Conservation (phyloP, 768 basidiomycete species). For the Pulveroboletus ravenelii region DNA sequence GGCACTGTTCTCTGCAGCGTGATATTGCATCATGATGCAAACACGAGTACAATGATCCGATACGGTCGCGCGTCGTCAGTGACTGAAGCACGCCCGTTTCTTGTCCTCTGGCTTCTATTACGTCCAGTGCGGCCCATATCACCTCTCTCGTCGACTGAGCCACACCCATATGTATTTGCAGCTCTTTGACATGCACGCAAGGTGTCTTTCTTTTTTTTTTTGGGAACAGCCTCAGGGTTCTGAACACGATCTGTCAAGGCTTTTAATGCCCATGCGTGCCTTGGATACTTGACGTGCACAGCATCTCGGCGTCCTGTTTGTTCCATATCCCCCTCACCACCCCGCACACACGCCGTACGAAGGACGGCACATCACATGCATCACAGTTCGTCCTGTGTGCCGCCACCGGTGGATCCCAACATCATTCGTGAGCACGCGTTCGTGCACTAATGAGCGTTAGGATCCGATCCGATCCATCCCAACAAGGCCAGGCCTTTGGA, state of each 20-base stretch:
- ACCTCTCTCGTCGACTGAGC: not conserved
- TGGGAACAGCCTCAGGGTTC: not conserved
- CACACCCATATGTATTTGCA: not conserved
- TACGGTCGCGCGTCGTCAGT: not conserved
- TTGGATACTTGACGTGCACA: not conserved
- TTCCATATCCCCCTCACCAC: not conserved
- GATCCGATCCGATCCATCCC: not conserved
- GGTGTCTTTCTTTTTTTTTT: too few relatives aligned
- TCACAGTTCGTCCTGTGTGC: not conserved
- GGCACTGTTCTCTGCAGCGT: too few relatives aligned
- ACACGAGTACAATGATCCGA: not conserved
- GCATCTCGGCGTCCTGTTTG: not conserved
- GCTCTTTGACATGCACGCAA: not conserved
- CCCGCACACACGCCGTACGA: not conserved
- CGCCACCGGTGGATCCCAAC: not conserved
- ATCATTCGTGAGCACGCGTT: not conserved
- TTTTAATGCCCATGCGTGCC: not conserved
- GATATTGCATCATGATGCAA: not conserved
- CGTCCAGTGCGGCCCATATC: not conserved
- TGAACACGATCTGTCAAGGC: not conserved
- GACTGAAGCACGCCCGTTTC: too few relatives aligned
- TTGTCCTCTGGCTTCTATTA: not conserved
- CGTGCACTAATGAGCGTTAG: not conserved
- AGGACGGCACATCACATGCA: too few relatives aligned
- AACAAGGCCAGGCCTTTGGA: not conserved